Base-by-base conservation (phyloP, 805 yeast species). In the Candida sakaeoensis region DNA sequence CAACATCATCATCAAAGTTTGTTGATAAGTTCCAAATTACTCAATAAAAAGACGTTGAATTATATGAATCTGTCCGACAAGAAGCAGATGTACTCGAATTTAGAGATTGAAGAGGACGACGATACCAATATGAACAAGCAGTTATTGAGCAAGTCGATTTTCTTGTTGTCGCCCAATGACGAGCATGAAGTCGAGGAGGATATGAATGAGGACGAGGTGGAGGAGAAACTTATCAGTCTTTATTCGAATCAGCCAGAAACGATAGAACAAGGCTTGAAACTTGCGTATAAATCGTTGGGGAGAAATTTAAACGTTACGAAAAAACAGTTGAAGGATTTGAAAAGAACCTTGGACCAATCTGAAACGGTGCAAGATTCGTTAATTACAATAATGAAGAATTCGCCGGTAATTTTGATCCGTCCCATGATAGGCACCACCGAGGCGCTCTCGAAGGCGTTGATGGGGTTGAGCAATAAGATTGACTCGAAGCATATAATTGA, bases 381-480 rank as follows among this genome's bases (percentile, higher is more conserved):
- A 0, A 60, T 69, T 14, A 80, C 87, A 1, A 68, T 88, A 10
- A 81, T 85, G 10, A 77, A 75, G 47, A 87, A 84, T 0, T 79
- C 95, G 1, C 97, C 97, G 0, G 77, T 87, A 12, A 81, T 87
- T 14, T 60, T 90, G 12, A 71, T 90, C 2, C 60, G 96, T 31
- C 96, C 97, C 2, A 73, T 88, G 45, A 88, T 90, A 50, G 98
- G 97, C 2, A 88, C 95, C 0, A 85, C 96, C 0, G 96, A 88
- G 56, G 95, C 95, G 0, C 71, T 90, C 5, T 82, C 91, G 5
- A 85, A 80, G 52, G 75, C 95, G 0, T 66, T 90, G 37, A 74
- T 87, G 64, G 98, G 98, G 1, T 71, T 90, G 6, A 80, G 88
- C 29, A 89, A 88, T 55, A 84, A 82, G 45, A 62, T 90, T 24